Base-by-base conservation (phyloP, 106 monocot species). In the Agapanthus africanus region DNA sequence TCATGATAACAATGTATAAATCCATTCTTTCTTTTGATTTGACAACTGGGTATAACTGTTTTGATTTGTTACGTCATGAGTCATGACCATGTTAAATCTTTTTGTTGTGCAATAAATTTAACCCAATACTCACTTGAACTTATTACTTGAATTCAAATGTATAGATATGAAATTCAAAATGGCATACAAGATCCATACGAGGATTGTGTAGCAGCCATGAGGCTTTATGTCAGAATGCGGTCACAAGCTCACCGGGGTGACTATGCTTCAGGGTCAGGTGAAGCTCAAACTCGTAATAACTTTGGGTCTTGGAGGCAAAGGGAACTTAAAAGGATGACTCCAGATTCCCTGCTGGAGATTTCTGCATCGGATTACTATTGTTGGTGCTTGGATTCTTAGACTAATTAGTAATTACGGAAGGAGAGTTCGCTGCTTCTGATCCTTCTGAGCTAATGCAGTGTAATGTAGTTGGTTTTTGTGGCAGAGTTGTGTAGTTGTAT, bases 161-260 rank as follows among this genome's bases (percentile, higher is more conserved):
- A 34, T 52, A 85, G 81, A 34, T 85, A 85, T 68, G 85, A 85
- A 6, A 78, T 85, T 47, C 85, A 81, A 21, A 85, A 75, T 50
- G 78, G 85, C 6, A 33, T 74, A 8, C 84, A 85, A 71, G 78
- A 81, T 40, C 85, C 85, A 25, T 78, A 81, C 2, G 78, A 85
- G 59, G 85, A 85, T 67, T 85, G 81, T 44, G 81, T 85, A 40
- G 81, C 85, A 11, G 75, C 78, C 6, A 79, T 81, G 78, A 81
- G 85, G 69, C 85, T 85, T 49, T 81, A 85, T 47, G 14, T 52
- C 21, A 72, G 76, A 35, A 78, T 85, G 85, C 32, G 71, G 5
- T 78, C 72, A 5, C 81, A 65, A 56, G 40, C 64, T 22, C 85
- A 85, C 34, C 63, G 65, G 15, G 54, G 51, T 1, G 78, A 71